Base-by-base conservation (phyloP, 306 rosid genomes). In the Prinsepia uniflora region DNA sequence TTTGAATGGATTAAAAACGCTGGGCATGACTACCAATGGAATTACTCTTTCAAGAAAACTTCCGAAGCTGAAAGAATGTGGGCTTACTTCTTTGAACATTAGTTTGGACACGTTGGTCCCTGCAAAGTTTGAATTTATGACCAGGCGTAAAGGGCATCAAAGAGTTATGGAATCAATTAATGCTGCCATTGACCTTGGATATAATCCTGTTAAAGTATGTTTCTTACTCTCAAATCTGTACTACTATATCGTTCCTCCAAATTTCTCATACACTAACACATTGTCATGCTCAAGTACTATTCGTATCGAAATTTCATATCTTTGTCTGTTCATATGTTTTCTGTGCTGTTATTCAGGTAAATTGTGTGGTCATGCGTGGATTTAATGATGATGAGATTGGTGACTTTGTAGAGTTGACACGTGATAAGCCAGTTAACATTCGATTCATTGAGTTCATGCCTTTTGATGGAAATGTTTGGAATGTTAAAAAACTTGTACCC, bases 381-480 rank as follows among this genome's bases (percentile, higher is more conserved):
- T 81, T 93, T 80, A 93, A 90, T 68, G 97, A 90, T 59, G 96
- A 93, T 54, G 97, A 93, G 77, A 88, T 93, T 57, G 90, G 88
- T 50, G 79, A 93, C 82, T 93, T 93, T 71, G 88, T 93, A 72
- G 91, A 90, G 77, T 72, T 93, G 80, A 93, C 98, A 8, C 85
- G 85, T 46, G 94, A 82, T 48, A 93, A 84, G 69, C 92, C 96
- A 46, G 84, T 93, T 57, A 89, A 90, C 74, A 6, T 93, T 48
- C 89, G 97, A n/a, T 93, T 93, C 83, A 93, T 93, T 70, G 98
- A 93, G 82, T 93, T 93, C 86, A 90, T 93, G 98, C 98, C 98
- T 63, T 93, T 93, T 78, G 98, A 93, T 82, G 97, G 98, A 77
- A 93, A 93, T 83, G 96, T 93, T 75, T 93, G 98, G 98, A 90